Conservation (phyloP, 441 rosid genomes). For the Pelargonium australe region DNA sequence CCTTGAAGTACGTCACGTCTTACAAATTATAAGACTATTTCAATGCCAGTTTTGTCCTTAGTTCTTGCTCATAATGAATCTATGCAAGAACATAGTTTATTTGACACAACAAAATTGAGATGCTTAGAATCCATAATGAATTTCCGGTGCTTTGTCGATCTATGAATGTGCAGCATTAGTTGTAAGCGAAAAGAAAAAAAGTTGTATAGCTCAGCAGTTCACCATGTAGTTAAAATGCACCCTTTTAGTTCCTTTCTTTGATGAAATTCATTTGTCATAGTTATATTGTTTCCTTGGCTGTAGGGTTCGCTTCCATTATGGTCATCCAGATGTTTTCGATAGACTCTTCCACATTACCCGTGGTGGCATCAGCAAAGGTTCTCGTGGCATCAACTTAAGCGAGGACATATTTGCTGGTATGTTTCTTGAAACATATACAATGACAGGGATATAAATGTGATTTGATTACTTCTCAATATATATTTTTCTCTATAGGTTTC, state of each 20-base stretch:
- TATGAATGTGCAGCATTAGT: not conserved
- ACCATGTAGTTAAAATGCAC: not conserved
- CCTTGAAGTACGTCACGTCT: constrained; percentile 54
- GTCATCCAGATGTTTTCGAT: constrained; percentile 92
- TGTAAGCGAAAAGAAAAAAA: too few relatives aligned
- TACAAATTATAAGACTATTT: constrained; percentile 8
- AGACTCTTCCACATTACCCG: constrained; percentile 89
- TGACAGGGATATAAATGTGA: not conserved
- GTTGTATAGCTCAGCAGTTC: too few relatives aligned
- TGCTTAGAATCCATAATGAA: not conserved
- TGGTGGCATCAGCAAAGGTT: constrained; percentile 95
- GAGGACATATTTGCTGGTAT: constrained; percentile 96
- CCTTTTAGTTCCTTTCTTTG: not conserved
- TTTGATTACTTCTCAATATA: constrained; percentile 14
- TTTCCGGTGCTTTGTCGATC: not conserved
- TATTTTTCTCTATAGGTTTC: constrained; percentile 44
- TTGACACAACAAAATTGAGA: constrained; percentile 6
- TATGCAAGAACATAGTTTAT: constrained; percentile 6
- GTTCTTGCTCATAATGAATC: constrained; percentile 3
- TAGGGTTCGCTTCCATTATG: constrained; percentile 94
- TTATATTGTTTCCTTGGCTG: constrained; percentile 18
- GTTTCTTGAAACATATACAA: constrained; percentile 15
- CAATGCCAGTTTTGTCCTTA: not conserved
- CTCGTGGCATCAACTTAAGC: constrained; percentile 83
- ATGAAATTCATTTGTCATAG: not conserved